A percentile compares a stretch with the other conserved stretches of the same genome.
Evolutionary conservation across 441 rosid species (phyloP).

Genomic region (Erysimum pusillum): DNA sequence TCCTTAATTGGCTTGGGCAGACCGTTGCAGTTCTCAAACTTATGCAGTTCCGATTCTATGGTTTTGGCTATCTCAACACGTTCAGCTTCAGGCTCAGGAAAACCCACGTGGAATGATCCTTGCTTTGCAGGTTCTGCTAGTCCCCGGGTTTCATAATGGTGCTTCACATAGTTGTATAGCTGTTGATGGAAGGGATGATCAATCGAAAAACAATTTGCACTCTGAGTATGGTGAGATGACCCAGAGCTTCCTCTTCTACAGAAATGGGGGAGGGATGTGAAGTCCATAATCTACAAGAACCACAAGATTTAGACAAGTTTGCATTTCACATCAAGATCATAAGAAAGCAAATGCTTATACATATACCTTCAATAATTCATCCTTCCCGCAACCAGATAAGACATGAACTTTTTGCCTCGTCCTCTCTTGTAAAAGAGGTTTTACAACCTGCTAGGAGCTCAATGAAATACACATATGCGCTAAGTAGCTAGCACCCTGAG

Average conservation of each 20-base stretch:
- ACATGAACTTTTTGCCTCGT: conserved; percentile 85
- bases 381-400: conserved; percentile 77
- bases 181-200: conserved; percentile 91
- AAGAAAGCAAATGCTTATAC: conserved; percentile 1
- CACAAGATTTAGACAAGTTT: conserved; percentile 32
- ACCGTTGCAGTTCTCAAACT: conserved; percentile 60
- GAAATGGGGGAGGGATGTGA: conserved; percentile 87
- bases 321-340: conserved; percentile 31
- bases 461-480: conserved; percentile 8
- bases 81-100: conserved; percentile 73
- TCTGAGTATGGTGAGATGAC: conserved; percentile 61
- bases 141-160: conserved; percentile 54
- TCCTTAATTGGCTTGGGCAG: conserved; percentile 46
- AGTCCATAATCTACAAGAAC: conserved; percentile 78
- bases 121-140: conserved; percentile 69
- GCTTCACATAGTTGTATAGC: conserved; percentile 82
- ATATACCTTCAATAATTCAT: conserved; percentile 84
- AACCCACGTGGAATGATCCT: conserved; percentile 84
- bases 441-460: conserved; percentile 69
- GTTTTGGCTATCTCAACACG: conserved; percentile 71
- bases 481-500: conserved; percentile 15
- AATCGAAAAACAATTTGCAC: conserved; percentile 66
- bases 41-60: conserved; percentile 79
- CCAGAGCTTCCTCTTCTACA: conserved; percentile 88
- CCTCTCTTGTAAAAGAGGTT: conserved; percentile 94